Evolutionary conservation across 2,329 filamentous ascomycete genomes (phyloP), one percentile per base, ranked within the genome.

Genomic region (Dothistroma septosporum): DNA sequence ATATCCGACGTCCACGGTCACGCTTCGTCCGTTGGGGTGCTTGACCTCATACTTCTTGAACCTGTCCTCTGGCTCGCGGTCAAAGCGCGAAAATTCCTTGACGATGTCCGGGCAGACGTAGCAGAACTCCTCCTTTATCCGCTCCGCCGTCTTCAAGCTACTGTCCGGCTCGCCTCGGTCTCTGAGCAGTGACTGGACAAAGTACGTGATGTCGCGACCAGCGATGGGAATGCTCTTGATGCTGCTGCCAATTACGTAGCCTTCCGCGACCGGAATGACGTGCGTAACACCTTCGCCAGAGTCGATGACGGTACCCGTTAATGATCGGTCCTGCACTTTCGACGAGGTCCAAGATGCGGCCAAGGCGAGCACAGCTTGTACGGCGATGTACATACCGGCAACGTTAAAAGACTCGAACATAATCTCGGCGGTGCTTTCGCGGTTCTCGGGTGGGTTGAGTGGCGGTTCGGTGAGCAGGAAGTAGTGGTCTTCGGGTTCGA

Each of bases 341-440:
- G 92, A 96, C 53, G 92, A 97, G 31, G 94, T 99, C 94, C 94
- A 99, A 9, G 94, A 97, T 21, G 95, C 94, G 49, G 94, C 94
- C 50, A 99, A 85, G 16, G 95, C 94, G 59, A 99, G 87, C 22
- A 99, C 94, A 33, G 94, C 94, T 79, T 99, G 94, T 14, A 99
- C 94, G 52, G 94, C 94, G 75, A 99, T 99, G 79, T 99, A 99
- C 67, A 99, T 87, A 79, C 94, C 94, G 61, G 94, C 93, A 77
- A 94, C 97, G 80, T 99, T 99, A 83, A 99, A 99, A 3, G 94
- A 97, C 76, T 99, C 94, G 80, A 99, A 99, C 86, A 99, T 97
- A 78, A 99, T 99, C 77, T 99, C 94, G 76, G 94, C 94, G 28
- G 94, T 97, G 76, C 96, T 97, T 79, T 99, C 94, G 74, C 94